Conservation (phyloP, 345 rosid genomes). For the Salix viminalis region DNA sequence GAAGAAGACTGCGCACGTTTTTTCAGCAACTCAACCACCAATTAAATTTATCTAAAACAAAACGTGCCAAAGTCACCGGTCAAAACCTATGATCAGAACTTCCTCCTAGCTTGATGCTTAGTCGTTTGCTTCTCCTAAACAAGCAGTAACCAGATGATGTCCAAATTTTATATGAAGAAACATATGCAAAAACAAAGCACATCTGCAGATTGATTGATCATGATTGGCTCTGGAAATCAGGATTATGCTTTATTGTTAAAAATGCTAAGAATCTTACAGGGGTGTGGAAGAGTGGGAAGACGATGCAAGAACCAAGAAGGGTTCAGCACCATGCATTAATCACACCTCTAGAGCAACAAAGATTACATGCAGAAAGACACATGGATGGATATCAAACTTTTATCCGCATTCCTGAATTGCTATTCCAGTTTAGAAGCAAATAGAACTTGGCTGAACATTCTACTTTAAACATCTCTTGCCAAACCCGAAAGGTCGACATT, state of each 20-base stretch:
- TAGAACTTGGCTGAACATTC: not conserved
- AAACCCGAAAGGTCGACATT: conserved; percentile 54
- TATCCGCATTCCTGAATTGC: not conserved
- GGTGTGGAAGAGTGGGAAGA: not conserved
- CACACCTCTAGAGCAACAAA: too few relatives aligned
- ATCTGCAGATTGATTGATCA: not conserved
- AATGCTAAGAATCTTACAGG: too few relatives aligned
- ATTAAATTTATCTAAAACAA: not conserved
- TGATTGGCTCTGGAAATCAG: not conserved
- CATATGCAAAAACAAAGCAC: not conserved
- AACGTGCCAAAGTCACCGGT: not conserved
- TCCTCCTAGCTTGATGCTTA: not conserved
- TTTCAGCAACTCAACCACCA: not conserved
- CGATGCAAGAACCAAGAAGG: too few relatives aligned
- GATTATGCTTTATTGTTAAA: too few relatives aligned
- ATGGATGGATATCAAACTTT: not conserved
- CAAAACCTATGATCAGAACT: not conserved
- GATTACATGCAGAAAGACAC: not conserved
- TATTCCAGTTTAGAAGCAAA: not conserved
- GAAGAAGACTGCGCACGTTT: not conserved
- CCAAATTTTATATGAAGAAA: not conserved
- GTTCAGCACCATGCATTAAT: too few relatives aligned
- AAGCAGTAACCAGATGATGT: too few relatives aligned
- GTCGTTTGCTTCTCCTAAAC: too few relatives aligned
- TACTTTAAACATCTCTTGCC: conserved; percentile 56